Percentiles rank a stretch among this genome's conserved stretches.
phyloP scores from a whole-genome alignment of 257 asterid species.

The Forsythia viridissima region DNA sequence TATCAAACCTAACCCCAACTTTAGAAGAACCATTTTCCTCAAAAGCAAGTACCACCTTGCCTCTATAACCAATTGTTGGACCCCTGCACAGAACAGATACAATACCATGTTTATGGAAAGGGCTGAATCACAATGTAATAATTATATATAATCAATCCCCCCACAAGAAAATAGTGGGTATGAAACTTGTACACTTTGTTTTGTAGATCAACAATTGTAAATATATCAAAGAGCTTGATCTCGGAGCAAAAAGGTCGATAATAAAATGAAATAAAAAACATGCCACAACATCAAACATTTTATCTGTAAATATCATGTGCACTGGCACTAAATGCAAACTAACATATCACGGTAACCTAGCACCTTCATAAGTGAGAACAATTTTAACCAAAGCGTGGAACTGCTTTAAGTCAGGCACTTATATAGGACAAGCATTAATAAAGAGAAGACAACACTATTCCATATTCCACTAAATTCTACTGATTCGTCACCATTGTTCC shows the following conservation, averaged over 20 bases:
- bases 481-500: not conserved
- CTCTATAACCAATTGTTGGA: conserved; percentile 68
- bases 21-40: conserved; percentile 87
- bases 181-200: not conserved
- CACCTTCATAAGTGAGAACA: not conserved
- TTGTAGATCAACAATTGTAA: not conserved
- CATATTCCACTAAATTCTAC: not conserved
- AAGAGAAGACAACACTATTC: not conserved
- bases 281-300: not conserved
- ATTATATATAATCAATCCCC: conserved; percentile 1
- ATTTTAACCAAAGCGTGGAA: not conserved
- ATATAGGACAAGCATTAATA: not conserved
- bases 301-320: not conserved
- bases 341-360: not conserved
- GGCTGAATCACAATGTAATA: conserved; percentile 13
- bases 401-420: conserved; percentile 5
- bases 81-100: conserved; percentile 51
- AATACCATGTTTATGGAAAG: conserved; percentile 11
- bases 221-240: not conserved
- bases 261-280: not conserved
- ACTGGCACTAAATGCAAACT: not conserved
- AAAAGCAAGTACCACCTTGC: conserved; percentile 84
- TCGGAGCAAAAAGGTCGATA: not conserved
- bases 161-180: not conserved
- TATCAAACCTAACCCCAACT: conserved; percentile 92